Base-by-base conservation (phyloP, 106 monocot species). In the Narthecium ossifragum region DNA sequence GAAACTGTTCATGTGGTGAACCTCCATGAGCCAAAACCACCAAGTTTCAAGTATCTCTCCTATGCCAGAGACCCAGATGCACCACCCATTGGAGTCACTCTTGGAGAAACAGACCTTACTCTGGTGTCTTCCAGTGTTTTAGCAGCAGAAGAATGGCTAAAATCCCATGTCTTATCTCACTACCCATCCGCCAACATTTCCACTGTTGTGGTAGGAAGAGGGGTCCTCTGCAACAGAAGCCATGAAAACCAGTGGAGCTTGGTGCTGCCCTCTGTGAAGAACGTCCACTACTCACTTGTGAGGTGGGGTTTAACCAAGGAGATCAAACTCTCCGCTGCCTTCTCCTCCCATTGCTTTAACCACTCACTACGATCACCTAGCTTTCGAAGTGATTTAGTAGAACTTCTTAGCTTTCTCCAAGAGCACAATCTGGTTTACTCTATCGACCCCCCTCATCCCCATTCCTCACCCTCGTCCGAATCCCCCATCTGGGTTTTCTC, bases 61-160 rank as follows among this genome's bases (percentile, higher is more conserved):
- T 17, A 31, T 31, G 9, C 1, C 46, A 17, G 18, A 31, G 24
- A 4, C 13, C 24, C n/a, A n/a, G n/a, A n/a, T n/a, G n/a, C 68
- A n/a, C 54, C 55, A 25, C 9, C 58, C 28, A 28, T 67, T 28
- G 70, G 55, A 1, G 69, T 73, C 55, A 53, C 62, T 3, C 52
- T 76, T 8, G 34, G 9, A 40, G 56, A 43, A 20, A 15, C 43
- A 24, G 58, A 80, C 38, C 72, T 80, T 39, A 36, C 54, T 25
- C 18, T 25, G 9, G 70, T 85, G 15, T 65, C 80, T n/a, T 76
- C 80, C 57, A 80, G 48, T 31, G 63, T 80, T 8, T 12, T 73
- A 12, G 65, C 45, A 22, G 80, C 85, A 1, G 80, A 80, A 26
- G 22, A 13, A 3, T 85, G 85, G 85, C 65, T 85, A 26, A 80